These are phyloP conservation scores for Pseudogymnoascus sp. DNA, from an alignment of 2,329 filamentous ascomycete genomes.

Conservation along the genomic window DNA sequence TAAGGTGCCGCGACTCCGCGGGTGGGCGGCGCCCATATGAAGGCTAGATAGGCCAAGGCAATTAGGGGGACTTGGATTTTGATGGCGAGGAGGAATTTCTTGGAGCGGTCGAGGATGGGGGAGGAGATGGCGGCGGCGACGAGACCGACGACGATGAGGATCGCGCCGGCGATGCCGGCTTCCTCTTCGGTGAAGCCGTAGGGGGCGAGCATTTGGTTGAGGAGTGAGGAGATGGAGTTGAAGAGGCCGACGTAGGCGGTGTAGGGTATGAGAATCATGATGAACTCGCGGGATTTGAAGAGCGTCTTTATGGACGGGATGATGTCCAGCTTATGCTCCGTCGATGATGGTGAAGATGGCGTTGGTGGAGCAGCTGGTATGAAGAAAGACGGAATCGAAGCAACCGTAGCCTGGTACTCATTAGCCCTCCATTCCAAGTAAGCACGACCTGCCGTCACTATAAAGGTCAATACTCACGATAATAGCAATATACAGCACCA, in stretches of 20 bases:
- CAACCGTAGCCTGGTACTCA: slow-evolving; percentile 49
- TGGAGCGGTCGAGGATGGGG: slow-evolving; percentile 77
- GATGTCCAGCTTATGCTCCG: slow-evolving; percentile 44
- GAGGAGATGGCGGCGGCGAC: slow-evolving; percentile 65
- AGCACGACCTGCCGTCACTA: background rate
- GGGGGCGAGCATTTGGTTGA: slow-evolving; percentile 78
- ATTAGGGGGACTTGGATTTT: slow-evolving; percentile 68
- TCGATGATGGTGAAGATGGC: slow-evolving; percentile 58
- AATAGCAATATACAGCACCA: slow-evolving; percentile 77
- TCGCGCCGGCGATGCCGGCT: slow-evolving; percentile 79
- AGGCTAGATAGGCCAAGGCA: slow-evolving; percentile 61
- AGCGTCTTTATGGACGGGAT: slow-evolving; percentile 46
- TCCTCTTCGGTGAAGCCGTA: slow-evolving; percentile 78
- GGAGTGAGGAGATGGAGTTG: slow-evolving; percentile 78
- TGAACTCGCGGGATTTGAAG: slow-evolving; percentile 59
- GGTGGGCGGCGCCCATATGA: slow-evolving; percentile 69
- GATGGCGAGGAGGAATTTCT: slow-evolving; percentile 65
- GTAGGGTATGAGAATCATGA: slow-evolving; percentile 74
- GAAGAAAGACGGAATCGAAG: slow-evolving; percentile 69
- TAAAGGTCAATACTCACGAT: slow-evolving; percentile 49
- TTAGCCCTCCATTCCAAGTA: slow-evolving; percentile 13
- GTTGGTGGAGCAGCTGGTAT: slow-evolving; percentile 69
- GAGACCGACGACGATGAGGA: slow-evolving; percentile 84
- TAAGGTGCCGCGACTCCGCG: slow-evolving; percentile 57
- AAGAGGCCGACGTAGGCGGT: slow-evolving; percentile 82